These are phyloP conservation scores for Epichloe brachyelytri DNA, from an alignment of 2,329 filamentous ascomycete genomes.

Conservation along the genomic window DNA sequence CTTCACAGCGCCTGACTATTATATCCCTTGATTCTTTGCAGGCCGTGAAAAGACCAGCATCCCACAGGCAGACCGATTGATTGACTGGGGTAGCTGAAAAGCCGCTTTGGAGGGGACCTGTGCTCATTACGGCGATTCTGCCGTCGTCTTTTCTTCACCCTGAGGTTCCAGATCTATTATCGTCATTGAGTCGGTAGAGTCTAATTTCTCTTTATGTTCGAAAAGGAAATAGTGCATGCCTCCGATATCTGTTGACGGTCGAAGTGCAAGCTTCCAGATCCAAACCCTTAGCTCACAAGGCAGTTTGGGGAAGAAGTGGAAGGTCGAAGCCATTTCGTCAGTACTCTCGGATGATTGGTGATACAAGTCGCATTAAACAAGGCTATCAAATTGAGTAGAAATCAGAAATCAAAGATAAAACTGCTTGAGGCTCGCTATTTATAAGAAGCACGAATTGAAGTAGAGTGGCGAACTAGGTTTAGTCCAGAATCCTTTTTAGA, in stretches of 20 bases:
- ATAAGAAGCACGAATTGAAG: no score
- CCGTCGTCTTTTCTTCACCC: neutral
- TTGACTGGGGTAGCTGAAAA: neutral
- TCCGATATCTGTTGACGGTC: neutral
- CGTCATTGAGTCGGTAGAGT: no score
- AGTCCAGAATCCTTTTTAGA: no score
- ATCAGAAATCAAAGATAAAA: neutral
- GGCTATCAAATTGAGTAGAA: neutral
- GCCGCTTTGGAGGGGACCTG: neutral
- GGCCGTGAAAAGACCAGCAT: neutral
- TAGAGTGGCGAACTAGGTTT: no score
- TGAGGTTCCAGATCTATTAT: accelerated
- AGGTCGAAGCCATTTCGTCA: neutral
- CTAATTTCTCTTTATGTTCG: neutral
- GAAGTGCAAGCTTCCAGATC: neutral
- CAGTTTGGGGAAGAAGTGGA: neutral
- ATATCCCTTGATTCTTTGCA: neutral
- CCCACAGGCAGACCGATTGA: neutral
- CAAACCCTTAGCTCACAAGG: neutral
- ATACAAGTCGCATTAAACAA: neutral
- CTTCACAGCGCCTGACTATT: no score
- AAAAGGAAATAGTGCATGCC: neutral
- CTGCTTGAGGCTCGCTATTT: neutral
- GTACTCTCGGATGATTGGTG: neutral
- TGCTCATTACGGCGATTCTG: neutral